phyloP scores from a whole-genome alignment of 1,139 yeast species.

The Zygosaccharomyces sapae region DNA sequence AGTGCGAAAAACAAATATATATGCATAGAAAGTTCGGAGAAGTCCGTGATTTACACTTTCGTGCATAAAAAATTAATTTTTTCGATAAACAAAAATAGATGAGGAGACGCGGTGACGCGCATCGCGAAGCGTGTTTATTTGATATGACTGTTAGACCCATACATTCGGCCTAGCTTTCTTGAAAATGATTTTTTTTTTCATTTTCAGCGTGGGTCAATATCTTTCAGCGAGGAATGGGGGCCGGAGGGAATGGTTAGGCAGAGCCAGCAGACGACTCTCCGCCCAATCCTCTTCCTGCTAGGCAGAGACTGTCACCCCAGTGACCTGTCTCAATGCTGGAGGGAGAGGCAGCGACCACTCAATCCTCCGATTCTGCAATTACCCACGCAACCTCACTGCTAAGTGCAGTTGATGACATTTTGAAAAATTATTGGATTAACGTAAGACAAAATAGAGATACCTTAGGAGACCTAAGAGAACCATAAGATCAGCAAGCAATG shows the following conservation, averaged over 20 bases:
- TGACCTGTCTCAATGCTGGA: neutral
- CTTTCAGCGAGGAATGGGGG: no score
- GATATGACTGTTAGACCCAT: neutral
- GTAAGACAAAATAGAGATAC: neutral
- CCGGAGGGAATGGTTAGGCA: neutral
- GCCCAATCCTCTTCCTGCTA: neutral
- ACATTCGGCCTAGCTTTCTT: neutral
- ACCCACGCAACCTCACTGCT: slow-evolving; percentile 3
- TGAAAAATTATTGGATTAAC: slow-evolving; percentile 4
- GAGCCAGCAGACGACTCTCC: neutral
- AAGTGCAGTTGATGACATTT: slow-evolving; percentile 4
- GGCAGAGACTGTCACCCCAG: neutral
- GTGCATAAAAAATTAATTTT: neutral
- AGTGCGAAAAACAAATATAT: neutral
- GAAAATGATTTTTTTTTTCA: no score
- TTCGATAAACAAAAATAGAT: neutral
- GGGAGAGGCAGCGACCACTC: neutral
- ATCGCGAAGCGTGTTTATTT: neutral
- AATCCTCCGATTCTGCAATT: neutral
- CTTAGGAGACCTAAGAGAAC: slow-evolving; percentile 17
- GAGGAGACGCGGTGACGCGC: neutral
- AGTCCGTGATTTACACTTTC: slow-evolving; percentile 2
- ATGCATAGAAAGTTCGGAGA: neutral
- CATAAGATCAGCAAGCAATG: slow-evolving; percentile 34
- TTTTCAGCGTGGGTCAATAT: no score